These are phyloP conservation scores for Pseudoperonospora humuli DNA, from an alignment of 352 stramenopile species.

Conservation along the genomic window DNA sequence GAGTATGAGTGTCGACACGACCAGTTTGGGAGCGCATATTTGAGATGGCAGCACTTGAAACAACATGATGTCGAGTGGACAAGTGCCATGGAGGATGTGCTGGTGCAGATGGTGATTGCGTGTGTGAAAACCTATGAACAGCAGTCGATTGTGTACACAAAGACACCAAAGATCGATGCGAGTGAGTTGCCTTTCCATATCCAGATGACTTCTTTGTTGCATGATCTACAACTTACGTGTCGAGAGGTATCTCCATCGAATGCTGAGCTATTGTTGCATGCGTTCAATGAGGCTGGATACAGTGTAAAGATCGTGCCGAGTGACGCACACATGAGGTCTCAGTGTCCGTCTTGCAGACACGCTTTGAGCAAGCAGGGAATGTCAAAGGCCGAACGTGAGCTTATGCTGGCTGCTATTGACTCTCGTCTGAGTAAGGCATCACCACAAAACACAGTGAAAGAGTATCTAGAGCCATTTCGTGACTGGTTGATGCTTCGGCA, in stretches of 20 bases:
- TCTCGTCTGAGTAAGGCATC: constrained; percentile 37
- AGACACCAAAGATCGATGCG: background rate
- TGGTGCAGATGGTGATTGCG: constrained; percentile 59
- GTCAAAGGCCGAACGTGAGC: constrained; percentile 27
- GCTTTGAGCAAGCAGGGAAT: constrained; percentile 39
- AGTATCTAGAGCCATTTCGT: constrained; percentile 57
- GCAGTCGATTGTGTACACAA: constrained; percentile 6
- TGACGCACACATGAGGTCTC: constrained; percentile 31
- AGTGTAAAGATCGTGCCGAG: constrained; percentile 26
- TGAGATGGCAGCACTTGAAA: constrained; percentile 53
- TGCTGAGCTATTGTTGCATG: constrained; percentile 29
- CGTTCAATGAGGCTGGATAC: constrained; percentile 35
- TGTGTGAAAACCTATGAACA: constrained; percentile 28
- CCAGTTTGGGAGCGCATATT: constrained; percentile 36
- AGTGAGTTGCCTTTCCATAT: constrained; percentile 26
- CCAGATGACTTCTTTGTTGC: constrained; percentile 54
- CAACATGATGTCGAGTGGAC: constrained; percentile 58
- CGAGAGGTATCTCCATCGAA: constrained; percentile 47
- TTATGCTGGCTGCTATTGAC: constrained; percentile 54
- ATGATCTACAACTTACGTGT: constrained; percentile 47
- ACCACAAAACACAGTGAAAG: constrained; percentile 32
- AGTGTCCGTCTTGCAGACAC: constrained; percentile 34
- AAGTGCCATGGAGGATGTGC: constrained; percentile 56
- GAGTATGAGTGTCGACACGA: constrained; percentile 40
- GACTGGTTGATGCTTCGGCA: constrained; percentile 47